Evolutionary conservation across 495 filamentous ascomycete species (phyloP).

Genomic region (Bombardia bombarda): DNA sequence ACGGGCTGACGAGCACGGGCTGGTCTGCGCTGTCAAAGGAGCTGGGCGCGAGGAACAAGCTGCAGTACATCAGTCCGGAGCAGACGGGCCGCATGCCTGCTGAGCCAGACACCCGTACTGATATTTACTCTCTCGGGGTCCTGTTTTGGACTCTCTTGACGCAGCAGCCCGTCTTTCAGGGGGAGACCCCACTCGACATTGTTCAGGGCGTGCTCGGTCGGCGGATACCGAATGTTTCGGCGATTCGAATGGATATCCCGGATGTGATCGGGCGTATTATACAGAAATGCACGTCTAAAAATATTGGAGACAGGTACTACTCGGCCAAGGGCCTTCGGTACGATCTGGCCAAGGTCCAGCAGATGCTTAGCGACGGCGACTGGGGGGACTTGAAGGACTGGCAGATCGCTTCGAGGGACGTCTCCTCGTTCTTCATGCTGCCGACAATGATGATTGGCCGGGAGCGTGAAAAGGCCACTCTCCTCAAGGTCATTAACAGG

Average conservation of each 20-base stretch:
- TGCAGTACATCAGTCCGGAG: conserved; percentile 83
- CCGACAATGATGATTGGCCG: conserved; percentile 74
- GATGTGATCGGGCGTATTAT: conserved; percentile 73
- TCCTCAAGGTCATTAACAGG: conserved; percentile 65
- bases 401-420: conserved; percentile 63
- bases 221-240: conserved; percentile 64
- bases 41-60: conserved; percentile 71
- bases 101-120: conserved; percentile 80
- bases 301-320: conserved; percentile 74
- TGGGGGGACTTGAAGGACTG: conserved; percentile 58
- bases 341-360: conserved; percentile 61
- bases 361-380: conserved; percentile 69
- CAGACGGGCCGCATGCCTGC: conserved; percentile 86
- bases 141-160: conserved; percentile 81
- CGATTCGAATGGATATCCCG: conserved; percentile 68
- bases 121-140: conserved; percentile 82
- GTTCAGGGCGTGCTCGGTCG: conserved; percentile 77
- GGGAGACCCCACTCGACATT: conserved; percentile 71
- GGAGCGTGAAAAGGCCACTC: conserved; percentile 56
- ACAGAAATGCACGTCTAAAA: conserved; percentile 83
- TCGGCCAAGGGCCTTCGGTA: conserved; percentile 73
- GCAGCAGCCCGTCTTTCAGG: conserved; percentile 68
- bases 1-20: conserved; percentile 73
- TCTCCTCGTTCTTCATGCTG: conserved; percentile 80
- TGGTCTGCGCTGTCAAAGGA: conserved; percentile 76